Evolutionary conservation across 257 asterid species (phyloP).

Genomic region (Gardenia jasminoides): DNA sequence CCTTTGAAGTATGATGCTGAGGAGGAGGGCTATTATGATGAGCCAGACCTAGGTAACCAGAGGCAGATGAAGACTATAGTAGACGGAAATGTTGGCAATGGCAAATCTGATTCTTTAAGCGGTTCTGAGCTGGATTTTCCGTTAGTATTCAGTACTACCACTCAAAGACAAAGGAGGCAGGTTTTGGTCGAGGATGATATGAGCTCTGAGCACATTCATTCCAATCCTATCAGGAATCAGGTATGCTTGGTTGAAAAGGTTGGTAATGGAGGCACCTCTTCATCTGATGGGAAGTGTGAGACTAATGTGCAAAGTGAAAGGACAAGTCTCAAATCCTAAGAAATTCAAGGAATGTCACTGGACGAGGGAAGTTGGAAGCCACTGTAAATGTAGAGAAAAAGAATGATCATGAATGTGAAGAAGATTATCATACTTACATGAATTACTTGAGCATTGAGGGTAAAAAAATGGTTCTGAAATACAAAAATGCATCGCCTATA

Average conservation of each 20-base stretch:
- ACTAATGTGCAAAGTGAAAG: background rate
- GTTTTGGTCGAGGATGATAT: background rate
- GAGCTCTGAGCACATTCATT: background rate
- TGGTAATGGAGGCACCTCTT: background rate
- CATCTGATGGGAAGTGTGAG: background rate
- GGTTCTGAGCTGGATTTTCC: background rate
- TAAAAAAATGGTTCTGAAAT: background rate
- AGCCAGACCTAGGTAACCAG: background rate
- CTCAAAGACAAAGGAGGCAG: background rate
- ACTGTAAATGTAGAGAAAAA: background rate
- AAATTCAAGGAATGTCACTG: background rate
- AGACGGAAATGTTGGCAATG: background rate
- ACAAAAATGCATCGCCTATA: background rate
- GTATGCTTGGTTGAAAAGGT: background rate
- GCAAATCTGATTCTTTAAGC: background rate
- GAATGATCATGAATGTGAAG: background rate
- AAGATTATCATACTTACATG: background rate
- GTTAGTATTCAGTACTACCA: background rate
- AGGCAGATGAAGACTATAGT: too few relatives aligned
- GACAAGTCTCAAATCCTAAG: background rate
- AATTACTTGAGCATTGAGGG: background rate
- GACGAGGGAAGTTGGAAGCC: background rate
- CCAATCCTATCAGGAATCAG: background rate
- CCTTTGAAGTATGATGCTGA: constrained; percentile 19
- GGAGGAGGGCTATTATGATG: constrained; percentile 16